Evolutionary conservation across 345 rosid species (phyloP).

Genomic region (Syzygium jambos): DNA sequence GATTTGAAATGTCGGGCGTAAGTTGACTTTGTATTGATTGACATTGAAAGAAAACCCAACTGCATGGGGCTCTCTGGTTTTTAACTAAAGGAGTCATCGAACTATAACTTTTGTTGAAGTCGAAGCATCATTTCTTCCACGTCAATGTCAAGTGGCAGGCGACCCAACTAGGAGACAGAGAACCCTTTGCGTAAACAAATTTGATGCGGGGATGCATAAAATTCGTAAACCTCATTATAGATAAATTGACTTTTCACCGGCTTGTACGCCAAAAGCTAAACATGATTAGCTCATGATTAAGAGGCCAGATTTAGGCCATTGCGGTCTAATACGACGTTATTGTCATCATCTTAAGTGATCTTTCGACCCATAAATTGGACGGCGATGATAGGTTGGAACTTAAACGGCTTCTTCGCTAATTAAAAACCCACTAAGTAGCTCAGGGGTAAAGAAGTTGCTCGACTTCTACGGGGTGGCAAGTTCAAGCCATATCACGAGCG

Average conservation of each 20-base stretch:
- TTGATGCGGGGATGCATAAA: neutral
- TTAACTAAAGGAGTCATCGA: neutral
- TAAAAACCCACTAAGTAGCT: neutral
- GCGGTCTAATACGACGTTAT: neutral
- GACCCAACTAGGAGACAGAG: neutral
- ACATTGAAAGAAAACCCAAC: neutral
- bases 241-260: neutral
- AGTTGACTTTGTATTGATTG: neutral
- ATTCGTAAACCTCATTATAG: neutral
- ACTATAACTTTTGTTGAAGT: neutral
- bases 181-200: neutral
- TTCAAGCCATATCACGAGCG: neutral
- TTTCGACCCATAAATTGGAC: neutral
- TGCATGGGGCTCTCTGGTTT: neutral
- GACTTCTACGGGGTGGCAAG: neutral
- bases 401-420: neutral
- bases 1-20: neutral
- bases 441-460: neutral
- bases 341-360: neutral
- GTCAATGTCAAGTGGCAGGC: neutral
- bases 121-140: neutral
- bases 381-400: neutral
- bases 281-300: neutral
- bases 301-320: neutral
- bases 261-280: neutral